These are phyloP conservation scores for Taphrina betulina DNA, from an alignment of 1,139 yeast genomes.

Conservation along the genomic window DNA sequence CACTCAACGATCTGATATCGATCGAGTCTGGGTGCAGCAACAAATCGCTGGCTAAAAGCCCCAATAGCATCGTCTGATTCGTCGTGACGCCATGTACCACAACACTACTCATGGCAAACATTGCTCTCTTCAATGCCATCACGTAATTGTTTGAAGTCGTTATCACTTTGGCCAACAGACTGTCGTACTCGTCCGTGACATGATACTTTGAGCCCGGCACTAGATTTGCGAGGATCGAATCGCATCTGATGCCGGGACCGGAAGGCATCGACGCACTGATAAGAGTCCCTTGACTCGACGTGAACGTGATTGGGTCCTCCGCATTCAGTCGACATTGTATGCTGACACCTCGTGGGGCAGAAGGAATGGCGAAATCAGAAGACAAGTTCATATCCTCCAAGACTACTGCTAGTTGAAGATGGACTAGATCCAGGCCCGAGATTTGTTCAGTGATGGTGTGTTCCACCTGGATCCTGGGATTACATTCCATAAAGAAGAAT, in stretches of 20 bases:
- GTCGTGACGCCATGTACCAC: constrained; percentile 6
- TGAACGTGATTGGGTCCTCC: constrained; percentile 96
- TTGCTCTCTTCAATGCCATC: constrained; percentile 8
- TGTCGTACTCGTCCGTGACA: constrained; percentile 95
- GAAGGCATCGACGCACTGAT: constrained; percentile 98
- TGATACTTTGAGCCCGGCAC: constrained; percentile 97
- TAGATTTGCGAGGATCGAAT: constrained; percentile 96
- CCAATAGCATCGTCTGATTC: constrained; percentile 17
- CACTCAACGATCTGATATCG: constrained; percentile 21
- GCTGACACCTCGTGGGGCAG: constrained; percentile 87
- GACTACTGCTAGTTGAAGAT: constrained; percentile 70
- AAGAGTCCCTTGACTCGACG: constrained; percentile 96
- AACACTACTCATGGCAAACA: constrained; percentile 11
- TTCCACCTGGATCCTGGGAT: constrained; percentile 95
- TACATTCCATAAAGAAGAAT: constrained; percentile 91
- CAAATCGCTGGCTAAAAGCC: constrained; percentile 8
- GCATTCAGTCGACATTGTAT: constrained; percentile 99
- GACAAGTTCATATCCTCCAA: constrained; percentile 56
- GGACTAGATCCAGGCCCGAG: constrained; percentile 90
- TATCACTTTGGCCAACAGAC: constrained; percentile 78
- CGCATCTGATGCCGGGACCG: constrained; percentile 98
- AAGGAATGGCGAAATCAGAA: constrained; percentile 82
- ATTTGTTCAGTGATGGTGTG: constrained; percentile 96
- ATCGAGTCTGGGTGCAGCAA: constrained; percentile 7
- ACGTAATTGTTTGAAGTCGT: constrained; percentile 13